Conservation (phyloP, 208 protist species). For the Leishmania guyanensis region DNA sequence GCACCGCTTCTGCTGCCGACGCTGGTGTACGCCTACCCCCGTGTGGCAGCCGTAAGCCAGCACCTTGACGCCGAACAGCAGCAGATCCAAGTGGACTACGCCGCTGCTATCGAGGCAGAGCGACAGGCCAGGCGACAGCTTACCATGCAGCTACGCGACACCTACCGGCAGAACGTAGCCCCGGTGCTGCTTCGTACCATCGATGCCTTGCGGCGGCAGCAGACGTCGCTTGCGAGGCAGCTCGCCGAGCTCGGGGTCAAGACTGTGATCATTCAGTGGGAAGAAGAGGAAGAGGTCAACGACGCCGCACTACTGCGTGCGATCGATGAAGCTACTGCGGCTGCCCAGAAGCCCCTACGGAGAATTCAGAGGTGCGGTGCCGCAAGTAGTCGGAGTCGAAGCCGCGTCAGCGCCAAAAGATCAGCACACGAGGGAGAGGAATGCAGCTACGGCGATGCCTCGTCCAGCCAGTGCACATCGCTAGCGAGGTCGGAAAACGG, state of each 20-base stretch:
- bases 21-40: conserved; percentile 42
- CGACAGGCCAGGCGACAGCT: conserved; percentile 24
- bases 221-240: conserved; percentile 30
- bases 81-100: conserved; percentile 38
- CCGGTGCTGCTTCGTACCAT: conserved; percentile 28
- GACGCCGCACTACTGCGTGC: conserved; percentile 15
- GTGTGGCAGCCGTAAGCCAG: conserved; percentile 34
- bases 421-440: not conserved
- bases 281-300: conserved; percentile 21
- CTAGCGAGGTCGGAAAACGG: conserved; percentile 4
- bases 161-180: conserved; percentile 30
- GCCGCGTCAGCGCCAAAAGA: not conserved
- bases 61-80: conserved; percentile 42
- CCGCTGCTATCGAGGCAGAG: conserved; percentile 28
- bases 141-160: conserved; percentile 27
- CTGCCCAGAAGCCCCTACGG: conserved; percentile 3
- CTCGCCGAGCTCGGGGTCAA: conserved; percentile 40
- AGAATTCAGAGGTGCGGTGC: not conserved
- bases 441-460: conserved; percentile 6
- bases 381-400: not conserved
- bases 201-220: conserved; percentile 19
- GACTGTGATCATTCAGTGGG: conserved; percentile 38
- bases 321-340: conserved; percentile 20
- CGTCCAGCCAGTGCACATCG: not conserved
- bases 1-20: conserved; percentile 27